A percentile compares a stretch with the other conserved stretches of the same genome.
These are phyloP conservation scores for Claviceps capensis DNA, from an alignment of 2,329 filamentous ascomycete species.

Conservation along the genomic window DNA sequence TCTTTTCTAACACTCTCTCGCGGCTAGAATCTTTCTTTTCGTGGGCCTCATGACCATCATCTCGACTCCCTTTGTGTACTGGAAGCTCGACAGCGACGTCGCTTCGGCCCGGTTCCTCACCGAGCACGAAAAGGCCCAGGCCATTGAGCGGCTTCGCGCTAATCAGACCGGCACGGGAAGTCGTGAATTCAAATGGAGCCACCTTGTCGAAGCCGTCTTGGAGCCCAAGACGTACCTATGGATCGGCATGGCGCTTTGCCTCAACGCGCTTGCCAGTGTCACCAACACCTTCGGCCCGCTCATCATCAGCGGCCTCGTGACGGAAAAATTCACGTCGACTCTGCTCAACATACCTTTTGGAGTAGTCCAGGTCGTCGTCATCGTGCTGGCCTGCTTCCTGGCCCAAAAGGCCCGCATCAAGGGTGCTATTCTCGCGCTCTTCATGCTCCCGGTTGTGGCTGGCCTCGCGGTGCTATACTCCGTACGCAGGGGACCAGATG, in stretches of 20 bases:
- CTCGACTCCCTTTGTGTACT: constrained; percentile 44
- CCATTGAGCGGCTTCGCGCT: constrained; percentile 55
- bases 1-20: background rate
- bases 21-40: constrained; percentile 37
- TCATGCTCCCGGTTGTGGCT: constrained; percentile 46
- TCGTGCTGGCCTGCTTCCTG: constrained; percentile 43
- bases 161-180: constrained; percentile 67
- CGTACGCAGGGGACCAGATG: constrained; percentile 27
- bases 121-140: constrained; percentile 51
- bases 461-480: constrained; percentile 44
- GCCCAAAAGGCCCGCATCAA: constrained; percentile 45
- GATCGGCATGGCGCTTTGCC: constrained; percentile 43
- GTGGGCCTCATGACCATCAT: constrained; percentile 46
- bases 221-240: constrained; percentile 45
- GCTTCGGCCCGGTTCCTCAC: constrained; percentile 42
- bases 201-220: constrained; percentile 38
- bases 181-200: constrained; percentile 53
- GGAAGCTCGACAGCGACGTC: constrained; percentile 45
- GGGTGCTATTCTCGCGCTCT: constrained; percentile 34
- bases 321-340: constrained; percentile 41
- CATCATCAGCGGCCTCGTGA: constrained; percentile 47
- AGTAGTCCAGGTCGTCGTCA: constrained; percentile 43
- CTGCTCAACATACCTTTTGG: constrained; percentile 57
- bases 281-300: constrained; percentile 52
- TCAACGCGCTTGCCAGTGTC: constrained; percentile 51